Evolutionary conservation across 768 basidiomycete genomes (phyloP).

Genomic region (Coprinopsis sp.): DNA sequence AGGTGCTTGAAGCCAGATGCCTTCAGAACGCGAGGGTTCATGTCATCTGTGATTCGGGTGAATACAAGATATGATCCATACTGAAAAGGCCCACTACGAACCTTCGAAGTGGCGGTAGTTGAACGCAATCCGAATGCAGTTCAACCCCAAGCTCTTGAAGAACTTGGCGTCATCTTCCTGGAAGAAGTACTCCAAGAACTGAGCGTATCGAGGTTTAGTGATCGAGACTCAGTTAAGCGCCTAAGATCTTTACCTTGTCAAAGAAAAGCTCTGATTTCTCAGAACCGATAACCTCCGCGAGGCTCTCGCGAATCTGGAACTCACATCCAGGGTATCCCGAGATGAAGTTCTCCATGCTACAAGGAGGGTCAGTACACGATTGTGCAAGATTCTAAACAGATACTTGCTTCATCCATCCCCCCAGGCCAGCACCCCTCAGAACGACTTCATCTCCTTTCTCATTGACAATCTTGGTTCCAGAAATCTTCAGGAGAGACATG

Average conservation of each 20-base stretch:
- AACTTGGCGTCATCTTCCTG: slow-evolving; percentile 66
- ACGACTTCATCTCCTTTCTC: slow-evolving; percentile 51
- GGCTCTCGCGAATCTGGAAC: slow-evolving; percentile 65
- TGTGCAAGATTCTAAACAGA: slow-evolving; percentile 20
- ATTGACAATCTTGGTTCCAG: slow-evolving; percentile 57
- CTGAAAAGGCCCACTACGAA: slow-evolving; percentile 9
- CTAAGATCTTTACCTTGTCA: slow-evolving; percentile 51
- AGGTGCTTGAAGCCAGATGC: slow-evolving; percentile 77
- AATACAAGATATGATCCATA: not conserved
- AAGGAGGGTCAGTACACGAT: not conserved
- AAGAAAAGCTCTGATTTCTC: slow-evolving; percentile 75
- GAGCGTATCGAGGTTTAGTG: not conserved
- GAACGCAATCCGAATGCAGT: slow-evolving; percentile 71
- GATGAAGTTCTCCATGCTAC: slow-evolving; percentile 76
- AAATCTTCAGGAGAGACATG: slow-evolving; percentile 53
- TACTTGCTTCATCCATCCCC: slow-evolving; percentile 75
- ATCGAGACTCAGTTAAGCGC: not conserved
- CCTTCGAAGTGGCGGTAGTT: slow-evolving; percentile 73
- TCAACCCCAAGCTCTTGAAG: slow-evolving; percentile 73
- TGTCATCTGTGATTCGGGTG: slow-evolving; percentile 43
- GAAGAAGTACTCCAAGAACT: slow-evolving; percentile 85
- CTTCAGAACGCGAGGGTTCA: slow-evolving; percentile 78
- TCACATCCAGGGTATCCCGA: slow-evolving; percentile 82
- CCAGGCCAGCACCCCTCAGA: slow-evolving; percentile 67
- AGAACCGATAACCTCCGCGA: slow-evolving; percentile 59